Evolutionary conservation across 2,329 filamentous ascomycete species (phyloP), one percentile per base, ranked within the genome.

Genomic region (Sporothrix pallida): DNA sequence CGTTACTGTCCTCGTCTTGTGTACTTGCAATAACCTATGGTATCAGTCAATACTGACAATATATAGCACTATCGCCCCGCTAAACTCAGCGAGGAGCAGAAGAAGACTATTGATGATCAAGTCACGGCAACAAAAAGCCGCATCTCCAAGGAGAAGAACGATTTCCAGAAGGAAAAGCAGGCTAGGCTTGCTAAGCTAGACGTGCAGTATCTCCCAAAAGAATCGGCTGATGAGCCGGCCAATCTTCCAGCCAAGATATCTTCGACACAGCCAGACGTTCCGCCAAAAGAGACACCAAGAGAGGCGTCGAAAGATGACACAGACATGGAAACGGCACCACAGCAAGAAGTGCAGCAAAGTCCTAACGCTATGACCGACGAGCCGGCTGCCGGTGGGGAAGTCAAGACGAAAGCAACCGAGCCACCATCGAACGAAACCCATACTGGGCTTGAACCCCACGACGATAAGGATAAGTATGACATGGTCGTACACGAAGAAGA

Each of bases 401-500:
- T 10, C 3, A 37, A 48, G 23, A 5, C 52, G n/a, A 56, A 50
- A 42, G 54, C 58, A 75, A 77, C 82, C 81, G 8, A 37, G 12
- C 5, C 13, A 12, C 10, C 42, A 31, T 12, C 76, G 44, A 79
- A 80, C 70, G 82, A 84, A 73, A 85, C 26, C 13, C 44, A 74
- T 6, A 26, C 73, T 10, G 48, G 56, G 7, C 52, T 52, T 8
- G 68, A 82, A 78, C 85, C 85, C 74, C 80, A 87, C 77, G 87
- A 92, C 74, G 92, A 95, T 78, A 92, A 90, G 69, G 93, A 95
- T 78, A 92, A 90, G 71, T 93, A 95, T 79, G 91, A 95, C 73
- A 87, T 97, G 77, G 90, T 96, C 72, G 92, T 94, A 81, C 93
- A 92, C 72, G 93, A 94, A 75, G 94, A 98, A 83, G 94, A 97